Percentiles rank a stretch among this genome's conserved stretches.
These are phyloP conservation scores for Ceratocystis variospora DNA, from an alignment of 2,329 filamentous ascomycete genomes.

Conservation along the genomic window DNA sequence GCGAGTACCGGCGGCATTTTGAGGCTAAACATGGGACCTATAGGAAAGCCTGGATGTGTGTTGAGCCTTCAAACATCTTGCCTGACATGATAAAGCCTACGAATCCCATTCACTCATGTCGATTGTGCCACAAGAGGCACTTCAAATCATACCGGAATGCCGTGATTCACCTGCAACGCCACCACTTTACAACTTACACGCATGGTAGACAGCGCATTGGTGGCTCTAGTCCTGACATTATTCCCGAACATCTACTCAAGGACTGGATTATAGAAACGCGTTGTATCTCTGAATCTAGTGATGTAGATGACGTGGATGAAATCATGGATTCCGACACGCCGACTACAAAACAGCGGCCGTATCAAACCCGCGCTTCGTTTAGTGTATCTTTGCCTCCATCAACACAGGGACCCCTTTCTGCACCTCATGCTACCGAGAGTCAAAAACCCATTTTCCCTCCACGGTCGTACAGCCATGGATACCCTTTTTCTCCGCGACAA, in stretches of 20 bases:
- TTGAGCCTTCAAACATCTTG: constrained; percentile 32
- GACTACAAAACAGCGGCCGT: constrained; percentile 13
- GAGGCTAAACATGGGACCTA: constrained; percentile 43
- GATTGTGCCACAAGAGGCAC: constrained; percentile 32
- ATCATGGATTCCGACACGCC: constrained; percentile 15
- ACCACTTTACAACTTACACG: constrained; percentile 43
- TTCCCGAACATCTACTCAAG: constrained; percentile 42
- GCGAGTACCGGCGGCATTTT: constrained; percentile 61
- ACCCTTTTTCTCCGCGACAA: background rate
- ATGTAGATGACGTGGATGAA: constrained; percentile 37
- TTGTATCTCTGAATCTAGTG: constrained; percentile 34
- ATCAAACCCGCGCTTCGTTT: constrained; percentile 9
- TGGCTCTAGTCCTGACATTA: constrained; percentile 35
- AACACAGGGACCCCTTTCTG: constrained; percentile 21
- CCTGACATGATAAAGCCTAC: constrained; percentile 7
- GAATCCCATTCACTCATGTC: background rate
- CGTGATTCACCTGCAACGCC: constrained; percentile 42
- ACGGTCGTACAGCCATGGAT: constrained; percentile 4
- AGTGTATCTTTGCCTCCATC: constrained; percentile 16
- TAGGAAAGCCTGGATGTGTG: constrained; percentile 44
- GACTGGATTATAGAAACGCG: constrained; percentile 46
- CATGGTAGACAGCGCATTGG: constrained; percentile 38
- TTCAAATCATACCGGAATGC: constrained; percentile 48
- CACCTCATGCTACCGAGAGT: constrained; percentile 20
- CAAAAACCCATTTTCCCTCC: background rate